Percentiles rank a stretch among this genome's conserved stretches.
Conservation (phyloP, 306 rosid species). For the Abrus pulchellus region DNA sequence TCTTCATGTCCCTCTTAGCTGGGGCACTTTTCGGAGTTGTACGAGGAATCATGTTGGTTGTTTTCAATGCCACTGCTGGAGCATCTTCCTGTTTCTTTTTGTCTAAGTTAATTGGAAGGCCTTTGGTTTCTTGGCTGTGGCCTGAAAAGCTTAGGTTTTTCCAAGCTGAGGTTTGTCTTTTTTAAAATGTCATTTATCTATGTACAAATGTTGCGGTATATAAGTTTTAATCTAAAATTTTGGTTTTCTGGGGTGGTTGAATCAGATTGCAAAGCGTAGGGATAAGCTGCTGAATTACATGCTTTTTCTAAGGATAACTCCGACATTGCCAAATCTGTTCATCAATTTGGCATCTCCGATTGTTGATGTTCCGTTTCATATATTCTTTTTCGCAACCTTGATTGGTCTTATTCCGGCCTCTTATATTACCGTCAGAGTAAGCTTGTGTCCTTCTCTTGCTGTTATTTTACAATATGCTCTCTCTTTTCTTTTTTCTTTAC, state of each 20-base stretch:
- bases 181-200: not conserved
- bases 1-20: conserved; percentile 96
- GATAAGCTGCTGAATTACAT: conserved; percentile 95
- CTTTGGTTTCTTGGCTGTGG: conserved; percentile 93
- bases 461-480: conserved; percentile 36
- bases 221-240: conserved; percentile 25
- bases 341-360: conserved; percentile 99
- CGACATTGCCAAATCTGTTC: conserved; percentile 93
- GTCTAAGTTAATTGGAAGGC: conserved; percentile 93
- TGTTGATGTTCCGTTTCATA: conserved; percentile 92
- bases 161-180: conserved; percentile 84
- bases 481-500: conserved; percentile 19
- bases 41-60: conserved; percentile 82
- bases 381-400: conserved; percentile 88
- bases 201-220: not conserved
- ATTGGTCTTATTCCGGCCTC: conserved; percentile 91
- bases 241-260: not conserved
- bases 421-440: conserved; percentile 91
- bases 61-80: conserved; percentile 93
- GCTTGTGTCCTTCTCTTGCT: conserved; percentile 48
- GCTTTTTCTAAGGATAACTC: conserved; percentile 98
- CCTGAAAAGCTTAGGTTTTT: conserved; percentile 87
- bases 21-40: conserved; percentile 94
- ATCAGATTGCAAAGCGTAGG: conserved; percentile 87
- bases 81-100: conserved; percentile 88